phyloP scores from a whole-genome alignment of 108 stramenopile genomes.

The Conticribra guillardii region DNA sequence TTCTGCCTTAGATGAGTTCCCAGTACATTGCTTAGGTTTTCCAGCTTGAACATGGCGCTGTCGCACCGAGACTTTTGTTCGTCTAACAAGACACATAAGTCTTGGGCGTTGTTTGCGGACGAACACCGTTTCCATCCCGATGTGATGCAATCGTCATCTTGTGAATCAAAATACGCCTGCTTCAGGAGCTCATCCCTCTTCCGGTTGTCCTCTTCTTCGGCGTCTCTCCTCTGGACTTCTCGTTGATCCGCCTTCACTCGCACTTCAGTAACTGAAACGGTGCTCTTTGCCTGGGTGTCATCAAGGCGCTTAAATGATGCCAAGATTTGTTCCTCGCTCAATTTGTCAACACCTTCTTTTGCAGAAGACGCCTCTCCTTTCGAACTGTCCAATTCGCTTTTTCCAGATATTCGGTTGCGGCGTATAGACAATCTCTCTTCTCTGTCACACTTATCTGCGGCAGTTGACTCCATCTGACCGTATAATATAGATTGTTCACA shows the following conservation, averaged over 20 bases:
- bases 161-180: background rate
- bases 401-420: no score
- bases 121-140: conserved; percentile 36
- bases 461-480: no score
- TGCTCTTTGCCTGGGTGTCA: conserved; percentile 21
- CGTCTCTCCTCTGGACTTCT: conserved; percentile 20
- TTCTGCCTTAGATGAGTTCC: conserved; percentile 37
- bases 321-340: conserved; percentile 17
- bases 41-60: conserved; percentile 31
- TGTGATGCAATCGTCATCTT: conserved; percentile 16
- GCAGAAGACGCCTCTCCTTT: no score
- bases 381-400: no score
- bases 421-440: no score
- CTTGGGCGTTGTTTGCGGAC: conserved; percentile 28
- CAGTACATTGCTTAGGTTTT: conserved; percentile 29
- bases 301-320: conserved; percentile 26
- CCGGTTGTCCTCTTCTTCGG: conserved; percentile 9
- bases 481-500: no score
- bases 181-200: conserved; percentile 17
- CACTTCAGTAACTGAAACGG: conserved; percentile 8
- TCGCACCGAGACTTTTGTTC: conserved; percentile 35
- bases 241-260: conserved; percentile 22
- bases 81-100: conserved; percentile 26
- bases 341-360: background rate
- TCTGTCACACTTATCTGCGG: no score